Evolutionary conservation across 1,284 basidiomycete genomes (phyloP).

Genomic region (Cryptococcus sp.): DNA sequence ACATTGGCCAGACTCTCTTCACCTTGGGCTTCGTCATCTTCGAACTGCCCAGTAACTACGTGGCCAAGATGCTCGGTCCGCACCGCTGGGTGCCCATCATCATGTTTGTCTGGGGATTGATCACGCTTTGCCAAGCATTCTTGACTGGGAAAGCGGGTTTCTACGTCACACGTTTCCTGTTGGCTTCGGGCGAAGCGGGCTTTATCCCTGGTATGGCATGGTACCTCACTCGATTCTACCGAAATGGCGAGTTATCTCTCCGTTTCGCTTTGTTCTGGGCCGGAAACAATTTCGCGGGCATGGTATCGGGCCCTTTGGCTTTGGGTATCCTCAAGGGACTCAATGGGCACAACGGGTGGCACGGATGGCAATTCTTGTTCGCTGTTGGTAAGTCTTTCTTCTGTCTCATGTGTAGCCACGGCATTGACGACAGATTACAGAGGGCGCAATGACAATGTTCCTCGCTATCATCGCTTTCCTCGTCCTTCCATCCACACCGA

Average conservation of each 20-base stretch:
- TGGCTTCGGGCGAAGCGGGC: conserved; percentile 24
- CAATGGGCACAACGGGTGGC: conserved; percentile 14
- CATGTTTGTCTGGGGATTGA: conserved; percentile 20
- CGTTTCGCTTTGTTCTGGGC: conserved; percentile 27
- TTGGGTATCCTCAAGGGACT: conserved; percentile 20
- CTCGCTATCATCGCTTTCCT: conserved; percentile 20
- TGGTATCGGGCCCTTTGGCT: conserved; percentile 24
- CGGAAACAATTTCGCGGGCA: conserved; percentile 24
- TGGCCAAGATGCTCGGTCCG: conserved; percentile 19
- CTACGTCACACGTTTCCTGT: conserved; percentile 20
- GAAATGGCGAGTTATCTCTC: conserved; percentile 18
- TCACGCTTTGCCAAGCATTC: conserved; percentile 26
- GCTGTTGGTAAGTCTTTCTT: conserved; percentile 14
- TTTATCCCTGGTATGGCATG: conserved; percentile 30
- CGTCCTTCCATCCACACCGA: conserved; percentile 17
- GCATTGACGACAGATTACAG: conserved; percentile 8
- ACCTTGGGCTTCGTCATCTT: conserved; percentile 24
- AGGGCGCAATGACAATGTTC: conserved; percentile 23
- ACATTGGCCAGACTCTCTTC: conserved; percentile 26
- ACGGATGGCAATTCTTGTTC: conserved; percentile 28
- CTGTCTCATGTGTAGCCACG: background rate
- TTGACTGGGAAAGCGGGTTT: conserved; percentile 16
- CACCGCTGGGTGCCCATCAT: conserved; percentile 24
- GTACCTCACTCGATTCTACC: conserved; percentile 27
- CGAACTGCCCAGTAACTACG: conserved; percentile 20